Evolutionary conservation across 2,329 filamentous ascomycete species (phyloP).

Genomic region (Aureobasidium lini): DNA sequence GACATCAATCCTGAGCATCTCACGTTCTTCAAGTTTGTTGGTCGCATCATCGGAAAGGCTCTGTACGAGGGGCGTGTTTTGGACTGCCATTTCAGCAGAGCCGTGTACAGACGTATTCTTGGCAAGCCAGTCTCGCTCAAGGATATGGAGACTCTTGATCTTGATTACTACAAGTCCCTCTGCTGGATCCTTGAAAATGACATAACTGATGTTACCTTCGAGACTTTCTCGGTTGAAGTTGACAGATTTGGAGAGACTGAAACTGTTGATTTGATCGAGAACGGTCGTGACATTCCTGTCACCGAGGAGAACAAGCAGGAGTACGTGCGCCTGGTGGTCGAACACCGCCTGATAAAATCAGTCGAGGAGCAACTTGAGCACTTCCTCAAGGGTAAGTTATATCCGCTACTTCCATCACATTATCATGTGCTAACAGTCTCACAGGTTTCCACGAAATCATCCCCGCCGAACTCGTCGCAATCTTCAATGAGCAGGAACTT

Average conservation of each 20-base stretch:
- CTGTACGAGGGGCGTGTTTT: slow-evolving; percentile 92
- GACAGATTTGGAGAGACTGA: slow-evolving; percentile 88
- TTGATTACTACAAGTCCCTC: slow-evolving; percentile 97
- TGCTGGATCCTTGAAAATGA: slow-evolving; percentile 99
- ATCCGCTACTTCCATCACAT: neutral
- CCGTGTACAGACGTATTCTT: slow-evolving; percentile 95
- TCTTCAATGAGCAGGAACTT: slow-evolving; percentile 97
- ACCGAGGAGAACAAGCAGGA: slow-evolving; percentile 99
- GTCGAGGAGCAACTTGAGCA: slow-evolving; percentile 91
- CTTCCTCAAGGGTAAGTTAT: slow-evolving; percentile 66
- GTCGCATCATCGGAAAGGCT: slow-evolving; percentile 95
- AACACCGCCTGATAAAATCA: slow-evolving; percentile 84
- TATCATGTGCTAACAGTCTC: slow-evolving; percentile 3
- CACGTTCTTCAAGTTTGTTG: slow-evolving; percentile 99
- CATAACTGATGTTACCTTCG: slow-evolving; percentile 94
- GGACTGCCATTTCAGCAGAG: slow-evolving; percentile 97
- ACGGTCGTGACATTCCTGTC: slow-evolving; percentile 85
- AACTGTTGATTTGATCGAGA: slow-evolving; percentile 76
- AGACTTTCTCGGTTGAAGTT: slow-evolving; percentile 90
- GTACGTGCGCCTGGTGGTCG: slow-evolving; percentile 88
- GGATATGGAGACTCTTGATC: slow-evolving; percentile 97
- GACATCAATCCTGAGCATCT: slow-evolving; percentile 92
- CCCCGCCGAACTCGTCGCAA: slow-evolving; percentile 83
- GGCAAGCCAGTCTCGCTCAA: slow-evolving; percentile 94
- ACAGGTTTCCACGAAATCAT: slow-evolving; percentile 96